Percentiles rank a stretch among this genome's conserved stretches.
phyloP scores from a whole-genome alignment of 257 asterid genomes.

The Ilex asprella region DNA sequence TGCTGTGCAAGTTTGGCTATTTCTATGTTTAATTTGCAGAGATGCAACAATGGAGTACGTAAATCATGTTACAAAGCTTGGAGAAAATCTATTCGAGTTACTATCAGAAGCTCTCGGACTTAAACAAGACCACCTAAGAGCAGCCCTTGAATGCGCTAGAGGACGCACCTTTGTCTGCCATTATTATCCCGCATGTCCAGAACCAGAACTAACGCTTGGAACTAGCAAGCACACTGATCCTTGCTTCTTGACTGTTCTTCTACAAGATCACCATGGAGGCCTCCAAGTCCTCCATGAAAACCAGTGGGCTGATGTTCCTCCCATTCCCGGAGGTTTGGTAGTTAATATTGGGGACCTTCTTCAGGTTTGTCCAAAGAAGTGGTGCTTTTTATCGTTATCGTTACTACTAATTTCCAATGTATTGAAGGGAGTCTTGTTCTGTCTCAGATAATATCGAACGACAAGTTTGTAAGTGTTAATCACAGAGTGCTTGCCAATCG shows the following conservation, averaged over 20 bases:
- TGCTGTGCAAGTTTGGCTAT: not conserved
- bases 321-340: slow-evolving; percentile 41
- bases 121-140: slow-evolving; percentile 25
- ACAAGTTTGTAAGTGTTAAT: slow-evolving; percentile 47
- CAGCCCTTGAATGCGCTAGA: slow-evolving; percentile 29
- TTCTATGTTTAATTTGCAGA: slow-evolving; percentile 21
- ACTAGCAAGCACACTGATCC: slow-evolving; percentile 60
- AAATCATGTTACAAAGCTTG: slow-evolving; percentile 30
- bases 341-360: slow-evolving; percentile 69
- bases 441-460: slow-evolving; percentile 48
- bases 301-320: slow-evolving; percentile 39
- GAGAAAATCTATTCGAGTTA: slow-evolving; percentile 34
- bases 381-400: no score
- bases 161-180: slow-evolving; percentile 38
- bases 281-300: slow-evolving; percentile 53
- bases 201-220: slow-evolving; percentile 66
- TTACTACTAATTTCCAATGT: not conserved
- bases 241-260: slow-evolving; percentile 45
- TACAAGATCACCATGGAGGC: slow-evolving; percentile 62
- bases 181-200: slow-evolving; percentile 67
- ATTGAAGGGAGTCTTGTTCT: not conserved
- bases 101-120: slow-evolving; percentile 73
- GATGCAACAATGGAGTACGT: slow-evolving; percentile 33
- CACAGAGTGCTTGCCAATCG: slow-evolving; percentile 59
- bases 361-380: slow-evolving; percentile 36